Conservation (phyloP, 1,139 yeast species). For the Meyerozyma athensensis region DNA sequence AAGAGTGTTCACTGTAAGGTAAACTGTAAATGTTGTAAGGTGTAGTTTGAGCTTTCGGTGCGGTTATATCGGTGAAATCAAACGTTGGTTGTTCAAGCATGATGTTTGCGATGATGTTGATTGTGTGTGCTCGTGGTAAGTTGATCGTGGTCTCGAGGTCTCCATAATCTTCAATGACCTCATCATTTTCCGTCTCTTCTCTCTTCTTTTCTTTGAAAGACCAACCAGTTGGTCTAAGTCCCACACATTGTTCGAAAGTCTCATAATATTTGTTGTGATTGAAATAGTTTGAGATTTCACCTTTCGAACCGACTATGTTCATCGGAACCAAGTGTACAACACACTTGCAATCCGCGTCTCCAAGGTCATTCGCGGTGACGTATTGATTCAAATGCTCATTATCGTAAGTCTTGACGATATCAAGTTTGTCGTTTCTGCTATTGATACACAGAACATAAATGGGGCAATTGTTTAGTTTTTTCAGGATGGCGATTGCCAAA, state of each 20-base stretch:
- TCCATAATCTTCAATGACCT: constrained; percentile 6
- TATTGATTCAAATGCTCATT: constrained; percentile 29
- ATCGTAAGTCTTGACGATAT: constrained; percentile 32
- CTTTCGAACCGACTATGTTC: constrained; percentile 35
- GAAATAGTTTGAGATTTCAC: constrained; percentile 46
- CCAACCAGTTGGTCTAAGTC: constrained; percentile 88
- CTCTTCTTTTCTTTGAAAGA: constrained; percentile 31
- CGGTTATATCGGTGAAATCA: constrained; percentile 27
- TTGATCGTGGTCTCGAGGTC: constrained; percentile 7
- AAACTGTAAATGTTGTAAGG: constrained; percentile 51
- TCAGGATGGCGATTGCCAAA: constrained; percentile 67
- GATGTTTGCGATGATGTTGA: constrained; percentile 11
- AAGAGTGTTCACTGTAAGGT: constrained; percentile 94
- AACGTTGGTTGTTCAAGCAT: constrained; percentile 21
- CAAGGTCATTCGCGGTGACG: constrained; percentile 29
- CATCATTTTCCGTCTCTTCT: constrained; percentile 7
- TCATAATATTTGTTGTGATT: constrained; percentile 42
- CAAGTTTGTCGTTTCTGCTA: constrained; percentile 45
- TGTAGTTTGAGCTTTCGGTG: constrained; percentile 26
- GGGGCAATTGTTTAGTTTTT: constrained; percentile 41
- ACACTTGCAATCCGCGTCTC: constrained; percentile 42
- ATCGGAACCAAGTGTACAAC: constrained; percentile 71
- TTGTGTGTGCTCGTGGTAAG: constrained; percentile 4
- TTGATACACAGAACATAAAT: constrained; percentile 47
- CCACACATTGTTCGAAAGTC: constrained; percentile 54